A percentile compares a stretch with the other conserved stretches of the same genome.
Conservation (phyloP, 208 protist species). For the Porcisia hertigi region DNA sequence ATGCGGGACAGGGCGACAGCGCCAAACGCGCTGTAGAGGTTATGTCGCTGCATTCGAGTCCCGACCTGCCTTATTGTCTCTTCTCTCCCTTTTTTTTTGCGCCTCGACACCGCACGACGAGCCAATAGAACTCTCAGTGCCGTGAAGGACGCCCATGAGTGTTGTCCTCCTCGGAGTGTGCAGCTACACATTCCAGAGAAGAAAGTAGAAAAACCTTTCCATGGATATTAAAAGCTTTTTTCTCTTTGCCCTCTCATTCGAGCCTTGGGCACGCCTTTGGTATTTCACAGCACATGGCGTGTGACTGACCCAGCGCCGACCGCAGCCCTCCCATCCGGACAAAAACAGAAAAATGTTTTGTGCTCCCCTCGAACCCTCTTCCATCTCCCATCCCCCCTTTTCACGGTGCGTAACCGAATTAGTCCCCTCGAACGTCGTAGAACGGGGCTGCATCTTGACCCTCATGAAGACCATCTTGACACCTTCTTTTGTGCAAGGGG, state of each 20-base stretch:
- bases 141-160: background rate
- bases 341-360: background rate
- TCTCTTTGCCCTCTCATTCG: background rate
- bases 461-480: background rate
- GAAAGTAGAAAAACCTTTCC: background rate
- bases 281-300: background rate
- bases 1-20: background rate
- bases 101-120: too few relatives aligned
- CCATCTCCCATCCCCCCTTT: too few relatives aligned
- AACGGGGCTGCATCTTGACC: background rate
- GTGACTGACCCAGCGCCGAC: background rate
- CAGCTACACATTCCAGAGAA: background rate
- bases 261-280: background rate
- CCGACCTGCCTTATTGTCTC: background rate
- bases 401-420: background rate
- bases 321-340: background rate
- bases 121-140: too few relatives aligned
- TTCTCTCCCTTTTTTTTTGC: background rate
- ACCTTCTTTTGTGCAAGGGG: background rate
- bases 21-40: background rate
- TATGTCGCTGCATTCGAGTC: too few relatives aligned
- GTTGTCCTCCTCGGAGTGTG: background rate
- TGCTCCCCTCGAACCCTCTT: too few relatives aligned
- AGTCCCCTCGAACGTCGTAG: background rate
- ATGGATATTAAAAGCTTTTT: background rate